phyloP scores from a whole-genome alignment of 1,284 basidiomycete species.

The Puccinia triticina region DNA sequence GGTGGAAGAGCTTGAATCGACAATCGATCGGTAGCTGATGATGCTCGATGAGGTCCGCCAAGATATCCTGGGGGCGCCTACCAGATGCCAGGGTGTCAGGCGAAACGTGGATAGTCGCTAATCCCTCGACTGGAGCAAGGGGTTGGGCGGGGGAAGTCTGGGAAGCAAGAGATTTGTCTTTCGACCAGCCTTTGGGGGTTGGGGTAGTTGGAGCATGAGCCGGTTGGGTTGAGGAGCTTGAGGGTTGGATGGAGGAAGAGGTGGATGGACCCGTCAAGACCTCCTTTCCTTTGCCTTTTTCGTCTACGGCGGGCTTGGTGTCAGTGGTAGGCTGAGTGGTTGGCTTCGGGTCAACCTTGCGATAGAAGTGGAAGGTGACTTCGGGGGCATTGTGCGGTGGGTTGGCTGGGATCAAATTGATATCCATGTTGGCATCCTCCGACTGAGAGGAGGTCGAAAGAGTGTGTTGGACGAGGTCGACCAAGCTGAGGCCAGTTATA shows the following conservation, averaged over 20 bases:
- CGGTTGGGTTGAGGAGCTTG: slow-evolving; percentile 50
- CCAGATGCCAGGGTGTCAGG: slow-evolving; percentile 27
- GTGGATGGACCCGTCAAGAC: slow-evolving; percentile 35
- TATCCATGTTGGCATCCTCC: not conserved
- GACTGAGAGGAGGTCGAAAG: not conserved
- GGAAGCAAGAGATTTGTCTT: slow-evolving; percentile 11
- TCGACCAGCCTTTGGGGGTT: slow-evolving; percentile 38
- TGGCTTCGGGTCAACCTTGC: slow-evolving; percentile 45
- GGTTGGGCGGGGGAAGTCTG: slow-evolving; percentile 15
- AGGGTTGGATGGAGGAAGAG: slow-evolving; percentile 55
- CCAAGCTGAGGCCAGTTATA: slow-evolving; percentile 16
- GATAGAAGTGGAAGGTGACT: slow-evolving; percentile 46
- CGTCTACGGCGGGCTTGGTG: slow-evolving; percentile 20
- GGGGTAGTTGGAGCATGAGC: slow-evolving; percentile 4
- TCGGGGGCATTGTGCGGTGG: slow-evolving; percentile 14
- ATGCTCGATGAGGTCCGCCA: slow-evolving; percentile 74
- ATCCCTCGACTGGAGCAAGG: slow-evolving; percentile 21
- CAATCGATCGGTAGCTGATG: slow-evolving; percentile 78
- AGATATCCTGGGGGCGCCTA: slow-evolving; percentile 63
- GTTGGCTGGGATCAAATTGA: not conserved
- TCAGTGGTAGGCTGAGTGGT: not conserved
- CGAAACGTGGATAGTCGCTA: slow-evolving; percentile 41
- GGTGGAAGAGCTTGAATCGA: slow-evolving; percentile 85
- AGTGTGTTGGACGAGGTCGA: slow-evolving; percentile 43
- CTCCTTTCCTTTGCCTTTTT: slow-evolving; percentile 55